These are phyloP conservation scores for Fusarium xylarioides DNA, from an alignment of 2,329 filamentous ascomycete genomes.

Conservation along the genomic window DNA sequence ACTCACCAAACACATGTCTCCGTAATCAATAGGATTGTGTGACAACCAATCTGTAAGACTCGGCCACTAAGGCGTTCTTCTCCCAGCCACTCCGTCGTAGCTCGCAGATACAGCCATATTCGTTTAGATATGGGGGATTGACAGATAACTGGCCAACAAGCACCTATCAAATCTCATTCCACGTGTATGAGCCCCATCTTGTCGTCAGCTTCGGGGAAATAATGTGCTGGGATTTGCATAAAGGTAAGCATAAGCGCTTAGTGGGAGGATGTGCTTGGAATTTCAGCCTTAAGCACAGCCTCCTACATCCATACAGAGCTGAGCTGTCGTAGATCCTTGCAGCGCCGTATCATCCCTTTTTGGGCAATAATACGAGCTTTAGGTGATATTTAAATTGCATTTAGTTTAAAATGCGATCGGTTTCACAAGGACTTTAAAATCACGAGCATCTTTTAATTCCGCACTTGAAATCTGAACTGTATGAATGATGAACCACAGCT, in stretches of 20 bases:
- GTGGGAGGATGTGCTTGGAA: not conserved
- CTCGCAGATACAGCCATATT: not conserved
- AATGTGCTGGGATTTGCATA: not conserved
- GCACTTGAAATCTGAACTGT: not conserved
- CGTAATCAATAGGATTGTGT: not conserved
- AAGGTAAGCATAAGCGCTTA: conserved; percentile 3
- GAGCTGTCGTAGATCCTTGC: not conserved
- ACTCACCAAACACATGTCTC: not conserved
- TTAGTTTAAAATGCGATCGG: not conserved
- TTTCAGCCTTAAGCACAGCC: conserved; percentile 12
- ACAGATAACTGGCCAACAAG: not conserved
- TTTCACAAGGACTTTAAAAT: not conserved
- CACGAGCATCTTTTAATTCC: not conserved
- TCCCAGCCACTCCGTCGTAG: not conserved
- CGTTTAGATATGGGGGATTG: not conserved
- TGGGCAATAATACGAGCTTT: not conserved
- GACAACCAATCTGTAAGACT: not conserved
- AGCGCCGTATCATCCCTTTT: not conserved
- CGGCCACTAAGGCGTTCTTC: not conserved
- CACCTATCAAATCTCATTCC: not conserved
- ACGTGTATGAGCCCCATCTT: not conserved
- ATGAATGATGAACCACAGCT: not conserved
- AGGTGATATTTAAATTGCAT: not conserved
- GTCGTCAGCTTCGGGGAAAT: not conserved
- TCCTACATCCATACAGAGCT: not conserved